Conservation (phyloP, 768 basidiomycete species). For the Suillus clintonianus region DNA sequence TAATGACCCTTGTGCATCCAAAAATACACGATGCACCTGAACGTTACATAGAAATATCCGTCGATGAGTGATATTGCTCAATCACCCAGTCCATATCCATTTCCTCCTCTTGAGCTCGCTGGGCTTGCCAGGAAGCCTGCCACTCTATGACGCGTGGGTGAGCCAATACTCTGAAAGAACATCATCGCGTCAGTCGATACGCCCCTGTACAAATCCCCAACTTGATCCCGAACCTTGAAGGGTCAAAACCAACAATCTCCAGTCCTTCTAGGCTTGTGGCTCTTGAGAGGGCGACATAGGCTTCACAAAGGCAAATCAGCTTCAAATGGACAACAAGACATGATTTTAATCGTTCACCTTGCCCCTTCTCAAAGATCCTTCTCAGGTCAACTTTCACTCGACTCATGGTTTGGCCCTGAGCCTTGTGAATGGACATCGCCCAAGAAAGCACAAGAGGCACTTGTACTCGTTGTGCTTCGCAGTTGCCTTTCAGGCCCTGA, state of each 20-base stretch:
- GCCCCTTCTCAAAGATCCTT: conserved; percentile 88
- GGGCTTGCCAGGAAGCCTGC: conserved; percentile 29
- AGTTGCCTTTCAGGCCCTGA: conserved; percentile 31
- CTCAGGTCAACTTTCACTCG: conserved; percentile 92
- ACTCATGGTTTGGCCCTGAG: conserved; percentile 94
- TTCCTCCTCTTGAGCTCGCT: conserved; percentile 18
- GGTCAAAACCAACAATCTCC: conserved; percentile 39
- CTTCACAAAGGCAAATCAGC: conserved; percentile 17
- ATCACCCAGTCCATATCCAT: conserved; percentile 37
- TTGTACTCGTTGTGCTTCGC: conserved; percentile 46
- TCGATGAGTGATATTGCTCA: conserved; percentile 31
- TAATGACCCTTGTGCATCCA: neutral
- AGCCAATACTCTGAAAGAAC: conserved; percentile 33
- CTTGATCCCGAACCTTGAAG: conserved; percentile 25
- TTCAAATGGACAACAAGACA: neutral
- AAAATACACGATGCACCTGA: conserved; percentile 1
- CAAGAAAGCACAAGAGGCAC: conserved; percentile 87
- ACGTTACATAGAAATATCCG: conserved; percentile 15
- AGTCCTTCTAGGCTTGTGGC: conserved; percentile 43
- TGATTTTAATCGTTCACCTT: conserved; percentile 31
- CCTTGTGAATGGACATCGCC: conserved; percentile 99
- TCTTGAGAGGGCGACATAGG: conserved; percentile 40
- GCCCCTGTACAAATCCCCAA: neutral
- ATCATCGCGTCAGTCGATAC: conserved; percentile 1
- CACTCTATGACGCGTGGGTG: conserved; percentile 36